Evolutionary conservation across 352 stramenopile genomes (phyloP), one percentile per base, ranked within the genome.

Genomic region (Phytophthora pini): DNA sequence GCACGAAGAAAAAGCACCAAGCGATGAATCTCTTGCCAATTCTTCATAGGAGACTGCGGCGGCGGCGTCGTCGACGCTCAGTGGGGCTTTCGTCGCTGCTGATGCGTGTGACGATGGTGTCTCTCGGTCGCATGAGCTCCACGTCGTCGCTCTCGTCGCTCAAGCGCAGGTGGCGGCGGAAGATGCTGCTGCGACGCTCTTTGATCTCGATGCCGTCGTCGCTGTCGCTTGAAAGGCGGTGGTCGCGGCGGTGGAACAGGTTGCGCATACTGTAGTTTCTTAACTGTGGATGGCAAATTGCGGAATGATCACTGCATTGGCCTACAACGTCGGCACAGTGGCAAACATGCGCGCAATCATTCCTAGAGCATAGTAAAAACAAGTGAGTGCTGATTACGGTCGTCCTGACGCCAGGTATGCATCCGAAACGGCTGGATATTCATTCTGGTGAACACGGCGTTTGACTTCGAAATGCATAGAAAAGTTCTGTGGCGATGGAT

Each of bases 31-130:
- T 17, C 59, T 55, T 56, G 49, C 50, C 11, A 24, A 13, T 22
- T 17, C 2, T 51, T 46, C 53, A 66, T 1, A 70, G 32, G 10
- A 64, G 17, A 40, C 49, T 59, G 57, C 61, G 48, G 29, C 68
- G 62, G 7, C 45, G 62, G n/a, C 65, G 60, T 39, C 69, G 61
- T 13, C 72, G 65, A 20, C 44, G 57, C n/a, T 63, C 48, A 2
- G 38, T 60, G n/a, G 61, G 61, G 40, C 65, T 72, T 17, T 72
- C 51, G 1, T 46, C 50, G 27, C 41, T 66, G 26, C 61, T 58
- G 38, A 82, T 64, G 5, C 63, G 63, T 5, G 52, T 80, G 55
- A 82, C 74, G 22, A 79, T 40, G 5, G 72, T 85, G 54, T 85
- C 76, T 7, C 65, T 43, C 13, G 76, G 76, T 1, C 74, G 60